phyloP scores from a whole-genome alignment of 495 filamentous ascomycete genomes.

The Aspergillus diversus region DNA sequence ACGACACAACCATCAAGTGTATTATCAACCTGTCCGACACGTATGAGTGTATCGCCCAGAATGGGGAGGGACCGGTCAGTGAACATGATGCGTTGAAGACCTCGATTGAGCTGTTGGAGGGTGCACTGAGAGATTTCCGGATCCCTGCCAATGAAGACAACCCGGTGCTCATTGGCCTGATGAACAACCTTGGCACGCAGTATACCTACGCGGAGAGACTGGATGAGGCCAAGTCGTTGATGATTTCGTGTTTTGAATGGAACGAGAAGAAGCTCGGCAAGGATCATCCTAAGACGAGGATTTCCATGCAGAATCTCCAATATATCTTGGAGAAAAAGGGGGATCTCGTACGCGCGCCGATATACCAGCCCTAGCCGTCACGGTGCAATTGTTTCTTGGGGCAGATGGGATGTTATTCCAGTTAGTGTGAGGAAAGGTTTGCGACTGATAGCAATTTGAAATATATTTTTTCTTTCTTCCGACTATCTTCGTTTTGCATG shows the following conservation, averaged over 20 bases:
- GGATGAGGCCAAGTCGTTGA: neutral
- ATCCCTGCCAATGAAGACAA: neutral
- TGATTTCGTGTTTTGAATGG: conserved; percentile 1
- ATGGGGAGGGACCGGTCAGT: neutral
- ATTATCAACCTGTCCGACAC: conserved; percentile 2
- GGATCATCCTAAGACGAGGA: neutral
- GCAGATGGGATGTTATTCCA: too few species aligned
- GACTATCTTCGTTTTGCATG: too few species aligned
- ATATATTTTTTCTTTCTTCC: too few species aligned
- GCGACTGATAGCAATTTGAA: too few species aligned
- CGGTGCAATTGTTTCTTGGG: too few species aligned
- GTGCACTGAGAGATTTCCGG: neutral
- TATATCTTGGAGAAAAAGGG: neutral
- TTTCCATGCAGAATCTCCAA: neutral
- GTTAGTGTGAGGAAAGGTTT: too few species aligned
- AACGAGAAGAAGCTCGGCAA: neutral
- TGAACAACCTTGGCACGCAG: conserved; percentile 7
- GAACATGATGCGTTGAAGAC: neutral
- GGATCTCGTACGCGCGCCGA: neutral
- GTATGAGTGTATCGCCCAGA: neutral
- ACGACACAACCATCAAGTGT: conserved; percentile 7
- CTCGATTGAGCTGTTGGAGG: neutral
- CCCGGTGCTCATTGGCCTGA: neutral
- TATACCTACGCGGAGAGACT: conserved; percentile 1
- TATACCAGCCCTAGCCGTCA: neutral